Percentiles rank a stretch among this genome's conserved stretches.
Conservation (phyloP, 148 eudicot species). For the Fagopyrum tataricum region DNA sequence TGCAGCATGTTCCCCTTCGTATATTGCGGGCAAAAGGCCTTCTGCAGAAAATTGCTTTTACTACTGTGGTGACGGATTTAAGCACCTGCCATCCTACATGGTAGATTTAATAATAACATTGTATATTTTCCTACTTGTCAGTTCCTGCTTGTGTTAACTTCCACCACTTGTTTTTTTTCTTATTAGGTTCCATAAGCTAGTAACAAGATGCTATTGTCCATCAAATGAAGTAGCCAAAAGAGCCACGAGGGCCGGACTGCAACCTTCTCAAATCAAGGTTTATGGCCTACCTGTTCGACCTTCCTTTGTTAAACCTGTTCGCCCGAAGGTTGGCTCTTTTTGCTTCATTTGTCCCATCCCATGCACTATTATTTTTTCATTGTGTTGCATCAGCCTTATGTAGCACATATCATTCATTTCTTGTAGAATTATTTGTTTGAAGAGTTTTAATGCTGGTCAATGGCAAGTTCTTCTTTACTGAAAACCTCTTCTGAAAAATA, state of each 20-base stretch:
- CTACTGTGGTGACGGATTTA: slow-evolving; percentile 88
- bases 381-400: neutral
- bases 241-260: slow-evolving; percentile 79
- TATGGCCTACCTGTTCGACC: slow-evolving; percentile 98
- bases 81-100: slow-evolving; percentile 98
- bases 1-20: slow-evolving; percentile 99
- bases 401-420: neutral
- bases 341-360: neutral
- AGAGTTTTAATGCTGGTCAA: neutral
- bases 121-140: neutral
- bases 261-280: slow-evolving; percentile 80
- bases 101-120: slow-evolving; percentile 28
- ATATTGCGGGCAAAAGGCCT: slow-evolving; percentile 82
- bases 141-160: neutral
- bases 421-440: neutral
- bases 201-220: slow-evolving; percentile 97
- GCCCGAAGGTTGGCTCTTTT: slow-evolving; percentile 50
- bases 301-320: slow-evolving; percentile 83
- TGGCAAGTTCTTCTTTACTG: neutral
- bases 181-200: slow-evolving; percentile 96
- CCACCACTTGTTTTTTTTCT: slow-evolving; percentile 6
- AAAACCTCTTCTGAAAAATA: neutral
- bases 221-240: slow-evolving; percentile 86
- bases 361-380: neutral
- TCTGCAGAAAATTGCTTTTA: slow-evolving; percentile 79